phyloP scores from a whole-genome alignment of 805 yeast species.

The Wickerhamomyces sydowiorum region DNA sequence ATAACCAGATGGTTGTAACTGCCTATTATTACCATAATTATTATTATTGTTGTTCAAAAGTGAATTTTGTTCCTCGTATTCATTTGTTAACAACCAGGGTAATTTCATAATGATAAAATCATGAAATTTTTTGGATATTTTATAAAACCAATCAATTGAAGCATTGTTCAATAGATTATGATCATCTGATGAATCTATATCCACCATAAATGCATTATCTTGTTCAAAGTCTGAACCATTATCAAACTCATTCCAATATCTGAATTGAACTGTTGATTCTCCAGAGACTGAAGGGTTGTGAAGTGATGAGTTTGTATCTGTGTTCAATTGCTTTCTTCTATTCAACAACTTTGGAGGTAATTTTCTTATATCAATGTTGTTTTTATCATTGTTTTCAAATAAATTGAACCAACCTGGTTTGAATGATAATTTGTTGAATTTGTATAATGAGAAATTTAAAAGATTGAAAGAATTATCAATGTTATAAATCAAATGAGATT shows the following conservation, averaged over 20 bases:
- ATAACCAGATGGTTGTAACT: too few relatives aligned
- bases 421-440: constrained; percentile 24
- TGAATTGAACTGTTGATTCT: constrained; percentile 19
- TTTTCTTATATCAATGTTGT: constrained; percentile 37
- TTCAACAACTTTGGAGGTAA: constrained; percentile 32
- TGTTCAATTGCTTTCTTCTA: constrained; percentile 2
- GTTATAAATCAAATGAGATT: constrained; percentile 43
- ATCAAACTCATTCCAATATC: constrained; percentile 70
- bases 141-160: constrained; percentile 25
- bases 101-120: constrained; percentile 8
- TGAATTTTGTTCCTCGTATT: neutral
- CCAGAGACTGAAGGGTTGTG: constrained; percentile 7
- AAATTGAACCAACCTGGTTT: constrained; percentile 34
- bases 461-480: constrained; percentile 36
- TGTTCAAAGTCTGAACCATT: constrained; percentile 49
- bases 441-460: constrained; percentile 21
- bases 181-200: constrained; percentile 26
- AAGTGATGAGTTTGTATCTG: constrained; percentile 1
- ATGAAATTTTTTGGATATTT: constrained; percentile 10
- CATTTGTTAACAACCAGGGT: constrained; percentile 20
- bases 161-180: constrained; percentile 14
- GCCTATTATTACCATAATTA: too few relatives aligned
- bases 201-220: constrained; percentile 31
- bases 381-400: constrained; percentile 27
- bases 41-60: neutral